Evolutionary conservation across 2,329 filamentous ascomycete genomes (phyloP).

Genomic region (Neofusicoccum sp.): DNA sequence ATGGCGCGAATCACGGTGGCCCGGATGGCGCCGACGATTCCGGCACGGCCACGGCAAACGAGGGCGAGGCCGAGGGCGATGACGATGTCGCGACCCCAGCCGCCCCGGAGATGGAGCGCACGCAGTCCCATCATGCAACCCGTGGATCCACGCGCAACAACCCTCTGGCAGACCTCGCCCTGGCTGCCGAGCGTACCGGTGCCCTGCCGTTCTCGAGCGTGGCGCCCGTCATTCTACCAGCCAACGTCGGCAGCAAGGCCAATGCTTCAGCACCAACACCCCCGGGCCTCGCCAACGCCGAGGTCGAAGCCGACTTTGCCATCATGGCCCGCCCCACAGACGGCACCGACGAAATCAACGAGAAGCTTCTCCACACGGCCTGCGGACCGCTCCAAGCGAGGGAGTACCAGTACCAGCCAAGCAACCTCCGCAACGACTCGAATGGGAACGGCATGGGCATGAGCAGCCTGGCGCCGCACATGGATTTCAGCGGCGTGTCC

Average conservation of each 20-base stretch:
- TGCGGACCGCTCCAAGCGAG: slow-evolving; percentile 33
- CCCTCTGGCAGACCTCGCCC: slow-evolving; percentile 56
- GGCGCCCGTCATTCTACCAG: slow-evolving; percentile 44
- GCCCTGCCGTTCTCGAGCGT: slow-evolving; percentile 42
- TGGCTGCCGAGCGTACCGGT: slow-evolving; percentile 37
- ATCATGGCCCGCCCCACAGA: slow-evolving; percentile 44
- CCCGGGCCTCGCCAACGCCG: slow-evolving; percentile 40
- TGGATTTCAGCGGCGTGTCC: slow-evolving; percentile 8
- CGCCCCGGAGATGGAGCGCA: slow-evolving; percentile 60
- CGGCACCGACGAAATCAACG: slow-evolving; percentile 39
- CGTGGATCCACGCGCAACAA: slow-evolving; percentile 50
- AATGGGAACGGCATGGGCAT: not conserved
- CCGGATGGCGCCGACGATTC: slow-evolving; percentile 27
- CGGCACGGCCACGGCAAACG: slow-evolving; percentile 28
- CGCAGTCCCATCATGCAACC: slow-evolving; percentile 55
- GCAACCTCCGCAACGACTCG: not conserved
- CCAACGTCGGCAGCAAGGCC: slow-evolving; percentile 45
- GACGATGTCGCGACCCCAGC: slow-evolving; percentile 40
- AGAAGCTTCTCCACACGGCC: slow-evolving; percentile 37
- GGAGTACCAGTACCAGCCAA: slow-evolving; percentile 31
- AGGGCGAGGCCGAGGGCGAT: slow-evolving; percentile 36
- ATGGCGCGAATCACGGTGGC: slow-evolving; percentile 26
- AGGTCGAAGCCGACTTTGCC: slow-evolving; percentile 50
- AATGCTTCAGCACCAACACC: slow-evolving; percentile 50
- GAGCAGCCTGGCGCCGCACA: slow-evolving; percentile 1